phyloP scores from a whole-genome alignment of 2,329 filamentous ascomycete genomes.

The Botrytis fragariae region DNA sequence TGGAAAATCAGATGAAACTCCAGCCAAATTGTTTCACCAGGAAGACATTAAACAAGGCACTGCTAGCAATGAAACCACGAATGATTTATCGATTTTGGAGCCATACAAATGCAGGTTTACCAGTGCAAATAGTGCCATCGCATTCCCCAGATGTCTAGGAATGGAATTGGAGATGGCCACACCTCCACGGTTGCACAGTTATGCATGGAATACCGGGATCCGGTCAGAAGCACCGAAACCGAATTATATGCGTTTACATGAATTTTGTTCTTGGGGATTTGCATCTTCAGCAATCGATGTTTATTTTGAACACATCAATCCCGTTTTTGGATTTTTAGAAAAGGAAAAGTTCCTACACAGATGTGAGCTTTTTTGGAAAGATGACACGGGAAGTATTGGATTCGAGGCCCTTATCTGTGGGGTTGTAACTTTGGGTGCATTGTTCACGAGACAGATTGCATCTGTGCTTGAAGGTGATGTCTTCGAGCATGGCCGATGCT shows the following conservation, averaged over 20 bases:
- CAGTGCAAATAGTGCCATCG: conserved; percentile 38
- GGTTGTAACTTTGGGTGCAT: conserved; percentile 38
- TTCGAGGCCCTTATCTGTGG: conserved; percentile 40
- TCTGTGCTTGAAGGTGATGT: conserved; percentile 34
- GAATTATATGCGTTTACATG: conserved; percentile 15
- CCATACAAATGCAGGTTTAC: conserved; percentile 25
- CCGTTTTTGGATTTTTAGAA: conserved; percentile 39
- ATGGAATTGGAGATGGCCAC: conserved; percentile 37
- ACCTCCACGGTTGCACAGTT: conserved; percentile 41
- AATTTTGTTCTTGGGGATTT: conserved; percentile 17
- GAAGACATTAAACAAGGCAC: conserved; percentile 18
- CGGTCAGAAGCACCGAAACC: conserved; percentile 30
- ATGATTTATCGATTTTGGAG: conserved; percentile 19
- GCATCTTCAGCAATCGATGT: conserved; percentile 34
- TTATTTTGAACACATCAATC: conserved; percentile 37
- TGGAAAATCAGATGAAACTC: neutral
- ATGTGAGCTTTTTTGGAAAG: conserved; percentile 38
- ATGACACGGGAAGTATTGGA: conserved; percentile 32
- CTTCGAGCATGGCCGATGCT: conserved; percentile 27
- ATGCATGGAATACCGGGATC: conserved; percentile 40
- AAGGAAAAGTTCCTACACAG: conserved; percentile 30
- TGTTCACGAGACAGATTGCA: conserved; percentile 34
- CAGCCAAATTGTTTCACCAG: neutral
- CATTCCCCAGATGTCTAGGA: conserved; percentile 39
- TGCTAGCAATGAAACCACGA: neutral